A percentile compares a stretch with the other conserved stretches of the same genome.
phyloP scores from a whole-genome alignment of 148 eudicot genomes.

The Persicaria tinctoria region DNA sequence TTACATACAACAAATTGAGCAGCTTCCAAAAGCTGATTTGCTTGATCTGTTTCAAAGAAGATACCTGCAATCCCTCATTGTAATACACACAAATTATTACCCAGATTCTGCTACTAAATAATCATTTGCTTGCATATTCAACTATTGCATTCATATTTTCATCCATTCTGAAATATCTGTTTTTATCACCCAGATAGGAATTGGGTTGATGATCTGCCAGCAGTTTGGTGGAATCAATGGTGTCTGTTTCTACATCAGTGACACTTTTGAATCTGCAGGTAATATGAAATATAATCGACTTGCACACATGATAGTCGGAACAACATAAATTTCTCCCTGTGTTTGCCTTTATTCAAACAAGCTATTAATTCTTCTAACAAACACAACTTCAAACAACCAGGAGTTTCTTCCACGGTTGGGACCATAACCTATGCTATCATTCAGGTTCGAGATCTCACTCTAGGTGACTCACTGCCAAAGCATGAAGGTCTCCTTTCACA shows the following conservation, averaged over 20 bases:
- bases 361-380: background rate
- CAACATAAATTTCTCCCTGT: background rate
- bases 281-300: background rate
- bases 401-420: background rate
- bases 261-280: conserved; percentile 33
- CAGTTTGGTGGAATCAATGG: conserved; percentile 39
- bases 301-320: background rate
- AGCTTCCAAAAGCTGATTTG: conserved; percentile 44
- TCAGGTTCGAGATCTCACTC: background rate
- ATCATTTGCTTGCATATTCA: background rate
- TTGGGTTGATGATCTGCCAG: conserved; percentile 36
- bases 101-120: background rate
- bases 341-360: background rate
- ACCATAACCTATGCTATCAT: background rate
- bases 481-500: background rate
- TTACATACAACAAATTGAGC: conserved; percentile 37
- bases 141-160: background rate
- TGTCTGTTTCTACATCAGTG: conserved; percentile 25
- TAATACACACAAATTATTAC: conserved; percentile 14
- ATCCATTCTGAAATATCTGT: background rate
- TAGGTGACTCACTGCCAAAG: background rate
- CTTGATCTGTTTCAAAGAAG: conserved; percentile 53
- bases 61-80: conserved; percentile 49
- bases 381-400: background rate
- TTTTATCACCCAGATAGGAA: conserved; percentile 21